Evolutionary conservation across 2,329 filamentous ascomycete genomes (phyloP), one percentile per base, ranked within the genome.

Genomic region (Camillea tinctor): DNA sequence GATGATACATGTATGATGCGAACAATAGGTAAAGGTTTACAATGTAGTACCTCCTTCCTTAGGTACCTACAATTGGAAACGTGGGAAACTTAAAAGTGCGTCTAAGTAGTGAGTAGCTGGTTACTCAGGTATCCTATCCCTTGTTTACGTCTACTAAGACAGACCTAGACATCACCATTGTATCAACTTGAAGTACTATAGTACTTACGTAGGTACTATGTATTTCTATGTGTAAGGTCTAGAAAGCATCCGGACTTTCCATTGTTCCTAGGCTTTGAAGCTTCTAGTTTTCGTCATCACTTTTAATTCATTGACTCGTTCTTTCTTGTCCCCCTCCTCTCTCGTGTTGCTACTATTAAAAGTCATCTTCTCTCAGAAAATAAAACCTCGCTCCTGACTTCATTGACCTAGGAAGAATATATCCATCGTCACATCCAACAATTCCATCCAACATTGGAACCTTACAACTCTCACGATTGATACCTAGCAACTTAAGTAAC

Each of bases 401-500:
- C 26, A 30, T 7, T 30, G 26, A 44, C n/a, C 36, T 17, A 44
- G 11, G 36, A 11, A 44, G n/a, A 17, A 17, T 44, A 15, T 44
- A n/a, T 44, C 17, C 26, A n/a, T 44, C 17, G 36, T n/a, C 36
- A 44, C n/a, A 44, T 44, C 36, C 4, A 11, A 44, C 36, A 44
- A 44, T 2, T 54, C 57, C 24, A 9, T 4, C 23, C 17, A 30
- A 20, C 19, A n/a, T 11, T 40, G 36, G 56, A 52, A 51, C 30
- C 50, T 50, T 49, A 22, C 55, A 57, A 52, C 50, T 49, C 58
- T 53, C 40, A 57, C 52, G 56, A 50, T 8, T 22, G 36, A 52
- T 15, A 20, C 21, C 30, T 26, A 22, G 20, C 50, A 24, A 53
- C n/a, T n/a, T n/a, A n/a, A n/a, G n/a, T n/a, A 26, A 15, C 8